phyloP scores from a whole-genome alignment of 208 protist species.

The Herpetomonas tarakana region DNA sequence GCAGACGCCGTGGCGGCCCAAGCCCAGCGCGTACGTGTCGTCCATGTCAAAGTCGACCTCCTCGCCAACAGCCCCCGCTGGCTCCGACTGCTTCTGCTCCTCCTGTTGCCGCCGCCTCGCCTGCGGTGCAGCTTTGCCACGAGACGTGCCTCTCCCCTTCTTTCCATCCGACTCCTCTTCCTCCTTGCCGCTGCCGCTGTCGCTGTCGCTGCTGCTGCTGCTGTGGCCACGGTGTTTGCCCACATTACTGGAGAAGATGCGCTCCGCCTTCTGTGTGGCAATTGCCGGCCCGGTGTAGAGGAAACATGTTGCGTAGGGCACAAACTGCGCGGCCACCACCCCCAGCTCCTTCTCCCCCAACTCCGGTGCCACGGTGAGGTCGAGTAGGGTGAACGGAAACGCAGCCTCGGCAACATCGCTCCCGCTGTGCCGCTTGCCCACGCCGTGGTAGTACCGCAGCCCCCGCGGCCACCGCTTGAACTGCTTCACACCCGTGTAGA shows the following conservation, averaged over 20 bases:
- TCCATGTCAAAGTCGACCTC: slow-evolving; percentile 52
- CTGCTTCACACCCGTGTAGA: slow-evolving; percentile 44
- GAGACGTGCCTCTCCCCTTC: no score
- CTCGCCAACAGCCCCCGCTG: slow-evolving; percentile 4
- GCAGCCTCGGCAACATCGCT: slow-evolving; percentile 34
- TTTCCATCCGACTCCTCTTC: background rate
- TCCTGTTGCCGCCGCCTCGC: slow-evolving; percentile 1
- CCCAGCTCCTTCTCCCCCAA: slow-evolving; percentile 62
- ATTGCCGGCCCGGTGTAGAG: slow-evolving; percentile 69
- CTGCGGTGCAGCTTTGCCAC: slow-evolving; percentile 1
- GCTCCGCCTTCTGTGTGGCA: slow-evolving; percentile 54
- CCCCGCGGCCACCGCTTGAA: slow-evolving; percentile 54
- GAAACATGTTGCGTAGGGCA: slow-evolving; percentile 82
- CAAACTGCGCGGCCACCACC: slow-evolving; percentile 41
- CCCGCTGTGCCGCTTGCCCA: slow-evolving; percentile 49
- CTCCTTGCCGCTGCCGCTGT: background rate
- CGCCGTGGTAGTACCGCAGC: slow-evolving; percentile 72
- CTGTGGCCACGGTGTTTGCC: background rate
- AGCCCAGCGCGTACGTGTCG: slow-evolving; percentile 81
- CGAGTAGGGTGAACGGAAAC: slow-evolving; percentile 78
- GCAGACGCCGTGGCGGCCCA: slow-evolving; percentile 64
- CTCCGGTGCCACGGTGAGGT: slow-evolving; percentile 47
- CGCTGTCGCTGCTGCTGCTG: background rate
- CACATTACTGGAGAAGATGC: slow-evolving; percentile 9
- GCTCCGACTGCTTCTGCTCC: slow-evolving; percentile 5